A percentile compares a stretch with the other conserved stretches of the same genome.
Conservation (phyloP, 78 protist genomes). For the Salpingoeca rosetta region DNA sequence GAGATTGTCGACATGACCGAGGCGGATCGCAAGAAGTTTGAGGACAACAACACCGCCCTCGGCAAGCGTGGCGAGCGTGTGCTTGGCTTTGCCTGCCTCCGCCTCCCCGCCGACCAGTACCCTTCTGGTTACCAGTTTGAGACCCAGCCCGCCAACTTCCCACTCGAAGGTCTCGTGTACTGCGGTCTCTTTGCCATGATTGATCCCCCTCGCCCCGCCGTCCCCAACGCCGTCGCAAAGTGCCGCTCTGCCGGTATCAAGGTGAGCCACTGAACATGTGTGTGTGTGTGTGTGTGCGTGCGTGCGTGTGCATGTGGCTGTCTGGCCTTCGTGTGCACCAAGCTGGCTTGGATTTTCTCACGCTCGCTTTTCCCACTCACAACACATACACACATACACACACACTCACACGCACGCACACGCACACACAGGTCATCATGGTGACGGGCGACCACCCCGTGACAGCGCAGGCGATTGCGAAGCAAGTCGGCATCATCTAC, state of each 20-base stretch:
- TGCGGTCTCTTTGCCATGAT: constrained; percentile 81
- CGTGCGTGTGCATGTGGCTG: too few species aligned
- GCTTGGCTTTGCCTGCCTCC: constrained; percentile 10
- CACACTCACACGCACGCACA: too few species aligned
- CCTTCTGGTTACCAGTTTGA: constrained; percentile 21
- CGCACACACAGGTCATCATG: constrained; percentile 84
- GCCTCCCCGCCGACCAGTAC: constrained; percentile 4
- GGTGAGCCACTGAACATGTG: too few species aligned
- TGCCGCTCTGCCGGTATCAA: constrained; percentile 64
- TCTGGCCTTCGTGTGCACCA: too few species aligned
- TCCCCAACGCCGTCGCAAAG: constrained; percentile 43
- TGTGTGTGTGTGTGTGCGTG: too few species aligned
- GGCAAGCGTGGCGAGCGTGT: constrained; percentile 35
- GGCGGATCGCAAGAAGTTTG: background rate
- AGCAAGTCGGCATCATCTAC: constrained; percentile 42
- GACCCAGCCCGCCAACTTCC: constrained; percentile 26
- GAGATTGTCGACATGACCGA: constrained; percentile 12
- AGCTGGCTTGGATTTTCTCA: too few species aligned
- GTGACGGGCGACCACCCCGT: constrained; percentile 96
- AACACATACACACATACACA: too few species aligned
- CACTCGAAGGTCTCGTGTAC: constrained; percentile 49
- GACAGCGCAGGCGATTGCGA: constrained; percentile 93
- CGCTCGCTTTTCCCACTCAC: too few species aligned
- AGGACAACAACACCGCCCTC: constrained; percentile 6
- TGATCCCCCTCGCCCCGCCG: constrained; percentile 95